Base-by-base conservation (phyloP, 208 protist species). In the Crithidia thermophila region DNA sequence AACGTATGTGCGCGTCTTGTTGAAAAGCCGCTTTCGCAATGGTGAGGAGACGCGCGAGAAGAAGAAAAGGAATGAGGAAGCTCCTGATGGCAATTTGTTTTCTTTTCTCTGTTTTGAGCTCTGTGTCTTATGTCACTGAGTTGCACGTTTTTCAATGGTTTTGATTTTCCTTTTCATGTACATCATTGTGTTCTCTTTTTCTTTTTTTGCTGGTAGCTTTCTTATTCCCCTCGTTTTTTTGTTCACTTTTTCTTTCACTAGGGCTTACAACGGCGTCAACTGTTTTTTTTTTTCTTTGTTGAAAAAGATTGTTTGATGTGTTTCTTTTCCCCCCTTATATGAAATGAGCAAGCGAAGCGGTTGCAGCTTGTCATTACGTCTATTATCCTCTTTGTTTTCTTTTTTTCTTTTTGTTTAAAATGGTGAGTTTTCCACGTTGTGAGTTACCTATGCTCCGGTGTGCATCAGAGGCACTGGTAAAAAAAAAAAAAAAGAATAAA, bases 51-150 rank as follows among this genome's bases (percentile, higher is more conserved):
- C n/a, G n/a, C n/a, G n/a, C 30, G 14, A 57, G 28, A 45, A 40
- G 14, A 14, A 33, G 31, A 47, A 7, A 39, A 50, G 31, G 36
- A 31, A 28, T 66, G 39, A 33, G 16, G 21, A n/a, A 3, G 28
- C 18, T 36, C 31, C 18, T 28, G 55, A n/a, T 49, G 21, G 7
- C 33, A 33, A 37, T 4, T 43, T 51, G 40, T 23, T 9, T 23
- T 47, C 65, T 65, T 55, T 45, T 56, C 49, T 72, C 39, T 36
- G 49, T 21, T 31, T 53, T 28, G 33, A 18, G 9, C 18, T 33
- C 30, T 59, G 49, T 33, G 50, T 34, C 36, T 60, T 16, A 42
- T 39, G 13, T 55, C 25, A 18, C 3, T n/a, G n/a, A n/a, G n/a
- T n/a, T n/a, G n/a, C n/a, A n/a, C n/a, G n/a, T 52, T 14, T 56